phyloP scores from a whole-genome alignment of 2,329 filamentous ascomycete species.

The Xylaria sp. region DNA sequence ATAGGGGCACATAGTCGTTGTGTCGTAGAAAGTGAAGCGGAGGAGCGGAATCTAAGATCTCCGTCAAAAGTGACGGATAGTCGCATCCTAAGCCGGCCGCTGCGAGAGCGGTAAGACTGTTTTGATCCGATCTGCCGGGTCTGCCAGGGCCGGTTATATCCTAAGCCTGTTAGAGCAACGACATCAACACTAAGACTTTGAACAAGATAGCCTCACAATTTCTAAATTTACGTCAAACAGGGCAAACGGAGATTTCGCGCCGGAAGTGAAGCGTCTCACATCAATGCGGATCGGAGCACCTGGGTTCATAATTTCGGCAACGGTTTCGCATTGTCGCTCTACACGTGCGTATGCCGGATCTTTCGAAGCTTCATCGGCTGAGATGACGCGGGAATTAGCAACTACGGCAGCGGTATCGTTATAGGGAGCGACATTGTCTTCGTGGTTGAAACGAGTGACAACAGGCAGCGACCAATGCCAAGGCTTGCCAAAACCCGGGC shows the following conservation, averaged over 20 bases:
- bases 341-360: conserved; percentile 7
- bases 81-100: conserved; percentile 12
- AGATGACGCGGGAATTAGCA: conserved; percentile 57
- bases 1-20: not conserved
- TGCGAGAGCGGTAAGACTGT: conserved; percentile 7
- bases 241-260: not conserved
- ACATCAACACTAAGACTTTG: no score
- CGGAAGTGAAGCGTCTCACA: not conserved
- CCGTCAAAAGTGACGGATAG: conserved; percentile 25
- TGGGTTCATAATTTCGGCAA: not conserved
- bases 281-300: conserved; percentile 12
- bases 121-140: conserved; percentile 7
- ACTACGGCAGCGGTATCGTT: conserved; percentile 61
- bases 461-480: conserved; percentile 58
- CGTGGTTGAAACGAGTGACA: conserved; percentile 60
- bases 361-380: not conserved
- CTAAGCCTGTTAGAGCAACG: not conserved
- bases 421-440: conserved; percentile 60
- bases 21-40: not conserved
- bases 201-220: not conserved
- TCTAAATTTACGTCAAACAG: conserved; percentile 9
- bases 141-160: conserved; percentile 10
- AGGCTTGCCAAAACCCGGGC: conserved; percentile 50
- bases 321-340: not conserved
- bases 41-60: not conserved